Evolutionary conservation across 2,329 filamentous ascomycete genomes (phyloP).

Genomic region (Diaporthe capsici): DNA sequence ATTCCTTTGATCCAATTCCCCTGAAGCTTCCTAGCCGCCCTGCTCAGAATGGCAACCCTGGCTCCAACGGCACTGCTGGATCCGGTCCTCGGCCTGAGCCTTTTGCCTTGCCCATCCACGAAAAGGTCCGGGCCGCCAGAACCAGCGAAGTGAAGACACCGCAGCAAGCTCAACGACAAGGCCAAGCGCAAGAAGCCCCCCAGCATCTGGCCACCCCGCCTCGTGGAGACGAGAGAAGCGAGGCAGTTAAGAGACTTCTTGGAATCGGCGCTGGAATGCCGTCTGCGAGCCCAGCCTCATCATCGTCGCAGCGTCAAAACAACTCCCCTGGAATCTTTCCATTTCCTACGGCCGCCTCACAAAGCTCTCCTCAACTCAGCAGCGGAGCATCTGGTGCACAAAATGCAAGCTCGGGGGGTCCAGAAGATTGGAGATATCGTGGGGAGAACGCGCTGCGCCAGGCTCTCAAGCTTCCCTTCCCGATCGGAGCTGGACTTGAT

Average conservation of each 20-base stretch:
- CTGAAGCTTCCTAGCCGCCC: constrained; percentile 44
- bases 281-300: background rate
- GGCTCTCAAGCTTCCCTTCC: constrained; percentile 36
- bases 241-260: constrained; percentile 39
- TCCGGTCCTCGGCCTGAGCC: constrained; percentile 7
- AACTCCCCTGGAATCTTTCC: background rate
- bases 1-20: constrained; percentile 41
- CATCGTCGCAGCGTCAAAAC: constrained; percentile 4
- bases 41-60: constrained; percentile 47
- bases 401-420: constrained; percentile 8
- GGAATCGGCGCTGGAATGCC: constrained; percentile 19
- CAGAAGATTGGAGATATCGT: constrained; percentile 36
- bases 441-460: constrained; percentile 41
- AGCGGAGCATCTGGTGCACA: constrained; percentile 2
- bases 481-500: constrained; percentile 36
- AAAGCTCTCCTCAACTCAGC: constrained; percentile 32
- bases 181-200: constrained; percentile 2
- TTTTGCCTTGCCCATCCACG: constrained; percentile 34
- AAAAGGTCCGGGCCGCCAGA: constrained; percentile 9
- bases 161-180: constrained; percentile 11
- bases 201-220: constrained; percentile 34
- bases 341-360: constrained; percentile 6
- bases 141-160: constrained; percentile 10
- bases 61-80: constrained; percentile 25
- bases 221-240: constrained; percentile 33